Evolutionary conservation across 2,329 filamentous ascomycete genomes (phyloP).

Genomic region (Furcasterigmium furcatum): DNA sequence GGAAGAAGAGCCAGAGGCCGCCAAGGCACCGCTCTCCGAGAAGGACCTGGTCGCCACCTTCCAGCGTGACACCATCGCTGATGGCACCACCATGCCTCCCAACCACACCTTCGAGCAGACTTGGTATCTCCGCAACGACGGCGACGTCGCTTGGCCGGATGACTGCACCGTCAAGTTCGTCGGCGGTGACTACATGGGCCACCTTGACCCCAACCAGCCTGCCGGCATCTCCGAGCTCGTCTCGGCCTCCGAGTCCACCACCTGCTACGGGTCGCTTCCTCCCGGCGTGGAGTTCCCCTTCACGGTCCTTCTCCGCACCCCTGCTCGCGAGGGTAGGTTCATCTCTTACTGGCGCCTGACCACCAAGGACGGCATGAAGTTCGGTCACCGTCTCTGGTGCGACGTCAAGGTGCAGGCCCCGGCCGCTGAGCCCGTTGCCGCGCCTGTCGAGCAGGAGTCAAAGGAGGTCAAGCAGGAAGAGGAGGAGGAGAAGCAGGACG

Average conservation of each 20-base stretch:
- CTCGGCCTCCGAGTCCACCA: constrained; percentile 78
- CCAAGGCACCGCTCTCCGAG: constrained; percentile 14
- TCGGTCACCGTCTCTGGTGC: constrained; percentile 94
- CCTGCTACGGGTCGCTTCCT: constrained; percentile 64
- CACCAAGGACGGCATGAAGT: constrained; percentile 73
- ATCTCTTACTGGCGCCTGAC: constrained; percentile 98
- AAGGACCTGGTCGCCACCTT: constrained; percentile 56
- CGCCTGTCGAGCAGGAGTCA: constrained; percentile 20
- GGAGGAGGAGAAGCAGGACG: constrained; percentile 7
- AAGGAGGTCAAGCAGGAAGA: constrained; percentile 21
- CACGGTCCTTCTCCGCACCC: constrained; percentile 80
- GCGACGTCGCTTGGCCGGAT: constrained; percentile 75
- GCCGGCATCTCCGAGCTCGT: constrained; percentile 75
- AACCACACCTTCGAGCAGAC: constrained; percentile 81
- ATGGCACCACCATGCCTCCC: constrained; percentile 70
- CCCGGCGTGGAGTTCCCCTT: constrained; percentile 77
- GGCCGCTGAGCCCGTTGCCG: constrained; percentile 26
- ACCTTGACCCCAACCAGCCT: constrained; percentile 76
- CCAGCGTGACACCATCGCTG: constrained; percentile 71
- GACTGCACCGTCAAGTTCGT: constrained; percentile 90
- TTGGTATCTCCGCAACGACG: constrained; percentile 87
- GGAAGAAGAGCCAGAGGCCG: constrained; percentile 18
- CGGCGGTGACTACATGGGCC: constrained; percentile 95
- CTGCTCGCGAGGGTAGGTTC: constrained; percentile 69
- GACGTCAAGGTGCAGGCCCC: constrained; percentile 68